phyloP scores from a whole-genome alignment of 176 grass and related monocot genomes.

The Paspalum notatum region DNA sequence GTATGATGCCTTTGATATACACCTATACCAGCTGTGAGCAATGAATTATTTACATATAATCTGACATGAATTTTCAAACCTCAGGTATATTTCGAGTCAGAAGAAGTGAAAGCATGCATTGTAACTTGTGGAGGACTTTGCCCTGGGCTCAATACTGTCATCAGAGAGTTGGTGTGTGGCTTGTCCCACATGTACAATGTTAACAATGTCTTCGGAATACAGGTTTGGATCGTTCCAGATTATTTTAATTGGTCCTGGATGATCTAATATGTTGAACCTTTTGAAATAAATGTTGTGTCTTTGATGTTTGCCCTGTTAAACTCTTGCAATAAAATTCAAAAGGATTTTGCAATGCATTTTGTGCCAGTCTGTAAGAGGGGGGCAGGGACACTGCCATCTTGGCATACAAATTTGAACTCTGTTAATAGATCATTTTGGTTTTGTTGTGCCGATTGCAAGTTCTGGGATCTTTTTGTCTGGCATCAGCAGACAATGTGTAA shows the following conservation, averaged over 20 bases:
- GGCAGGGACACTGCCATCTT: too few species aligned
- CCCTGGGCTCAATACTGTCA: constrained; percentile 96
- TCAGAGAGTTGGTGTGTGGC: constrained; percentile 95
- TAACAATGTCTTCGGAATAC: constrained; percentile 71
- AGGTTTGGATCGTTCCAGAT: constrained; percentile 61
- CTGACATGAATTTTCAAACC: constrained; percentile 15
- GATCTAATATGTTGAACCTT: background rate
- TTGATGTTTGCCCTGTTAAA: constrained; percentile 29
- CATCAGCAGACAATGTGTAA: background rate
- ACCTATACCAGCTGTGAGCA: constrained; percentile 12
- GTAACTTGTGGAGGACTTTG: constrained; percentile 98
- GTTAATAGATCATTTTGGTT: constrained; percentile 10
- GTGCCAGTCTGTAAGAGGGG: background rate
- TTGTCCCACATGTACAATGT: constrained; percentile 94
- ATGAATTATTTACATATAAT: constrained; percentile 13
- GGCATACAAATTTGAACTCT: background rate
- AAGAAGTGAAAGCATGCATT: constrained; percentile 90
- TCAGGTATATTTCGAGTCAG: constrained; percentile 90
- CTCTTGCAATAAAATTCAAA: constrained; percentile 7
- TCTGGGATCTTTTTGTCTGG: constrained; percentile 1
- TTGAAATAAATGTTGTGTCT: background rate
- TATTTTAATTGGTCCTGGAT: background rate
- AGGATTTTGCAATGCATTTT: too few species aligned
- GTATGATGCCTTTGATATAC: constrained; percentile 43
- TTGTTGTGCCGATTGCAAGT: constrained; percentile 2